Evolutionary conservation across 225 moss, liverwort and hornwort genomes (phyloP).

Genomic region (Physcomitrellopsis africana): DNA sequence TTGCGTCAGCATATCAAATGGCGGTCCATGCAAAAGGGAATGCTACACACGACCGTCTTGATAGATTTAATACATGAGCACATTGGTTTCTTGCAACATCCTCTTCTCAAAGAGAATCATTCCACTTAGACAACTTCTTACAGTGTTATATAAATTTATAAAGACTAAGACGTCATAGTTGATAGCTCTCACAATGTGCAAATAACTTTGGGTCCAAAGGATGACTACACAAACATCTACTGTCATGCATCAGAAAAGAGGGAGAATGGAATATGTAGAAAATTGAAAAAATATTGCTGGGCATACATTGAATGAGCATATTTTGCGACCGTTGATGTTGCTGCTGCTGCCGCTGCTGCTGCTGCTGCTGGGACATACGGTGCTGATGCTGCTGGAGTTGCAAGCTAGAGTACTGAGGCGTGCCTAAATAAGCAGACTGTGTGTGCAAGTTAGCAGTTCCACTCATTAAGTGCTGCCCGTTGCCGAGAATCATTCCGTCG

Average conservation of each 20-base stretch:
- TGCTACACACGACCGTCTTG: no score
- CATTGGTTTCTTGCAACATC: no score
- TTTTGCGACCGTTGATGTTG: constrained; percentile 56
- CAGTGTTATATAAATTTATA: no score
- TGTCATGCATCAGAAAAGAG: constrained; percentile 1
- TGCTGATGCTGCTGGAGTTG: constrained; percentile 56
- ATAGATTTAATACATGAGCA: no score
- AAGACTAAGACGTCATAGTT: no score
- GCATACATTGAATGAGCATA: constrained; percentile 75
- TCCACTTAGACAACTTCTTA: no score
- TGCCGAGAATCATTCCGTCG: constrained; percentile 76
- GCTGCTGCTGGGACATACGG: constrained; percentile 54
- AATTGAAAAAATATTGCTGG: not conserved
- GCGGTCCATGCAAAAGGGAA: not conserved
- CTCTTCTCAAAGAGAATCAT: no score
- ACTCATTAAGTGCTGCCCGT: constrained; percentile 81
- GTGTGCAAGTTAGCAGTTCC: constrained; percentile 64
- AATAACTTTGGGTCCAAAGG: no score
- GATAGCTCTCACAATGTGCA: no score
- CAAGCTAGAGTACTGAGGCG: constrained; percentile 74
- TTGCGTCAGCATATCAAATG: constrained; percentile 24
- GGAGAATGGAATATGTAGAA: constrained; percentile 4
- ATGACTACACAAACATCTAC: not conserved
- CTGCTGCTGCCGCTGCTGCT: constrained; percentile 60
- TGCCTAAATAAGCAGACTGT: constrained; percentile 59